Conservation (phyloP, 1,284 basidiomycete species). For the Waitea zeae region DNA sequence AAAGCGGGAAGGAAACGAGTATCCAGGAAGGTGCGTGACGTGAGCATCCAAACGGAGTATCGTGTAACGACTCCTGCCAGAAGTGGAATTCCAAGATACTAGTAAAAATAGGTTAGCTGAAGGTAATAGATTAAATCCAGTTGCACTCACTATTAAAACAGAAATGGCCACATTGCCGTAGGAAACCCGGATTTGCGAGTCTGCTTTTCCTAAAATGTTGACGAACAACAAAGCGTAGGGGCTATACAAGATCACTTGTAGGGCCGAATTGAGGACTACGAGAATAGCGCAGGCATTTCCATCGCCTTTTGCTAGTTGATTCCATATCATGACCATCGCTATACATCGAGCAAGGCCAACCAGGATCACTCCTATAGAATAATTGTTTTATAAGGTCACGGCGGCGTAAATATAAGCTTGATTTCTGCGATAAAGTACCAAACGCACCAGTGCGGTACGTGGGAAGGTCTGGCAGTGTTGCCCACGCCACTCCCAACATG, state of each 20-base stretch:
- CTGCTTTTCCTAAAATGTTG: constrained; percentile 43
- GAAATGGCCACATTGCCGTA: constrained; percentile 61
- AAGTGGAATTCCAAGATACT: constrained; percentile 63
- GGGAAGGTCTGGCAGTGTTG: constrained; percentile 64
- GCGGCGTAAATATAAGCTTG: too few relatives aligned
- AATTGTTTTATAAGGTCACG: too few relatives aligned
- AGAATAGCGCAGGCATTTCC: constrained; percentile 62
- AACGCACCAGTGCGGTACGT: constrained; percentile 35
- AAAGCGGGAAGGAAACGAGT: constrained; percentile 51
- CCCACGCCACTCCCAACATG: constrained; percentile 78
- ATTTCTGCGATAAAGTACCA: too few relatives aligned
- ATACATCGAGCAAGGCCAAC: constrained; percentile 44
- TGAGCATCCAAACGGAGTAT: constrained; percentile 30
- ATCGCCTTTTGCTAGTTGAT: constrained; percentile 62
- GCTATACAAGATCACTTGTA: constrained; percentile 68
- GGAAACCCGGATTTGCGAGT: constrained; percentile 26
- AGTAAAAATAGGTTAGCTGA: background rate
- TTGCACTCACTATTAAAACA: constrained; percentile 46
- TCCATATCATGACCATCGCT: constrained; percentile 82
- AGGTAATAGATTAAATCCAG: too few relatives aligned
- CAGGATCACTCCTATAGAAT: constrained; percentile 43
- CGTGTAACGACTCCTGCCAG: constrained; percentile 56
- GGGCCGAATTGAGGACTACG: constrained; percentile 40
- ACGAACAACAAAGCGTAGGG: constrained; percentile 67
- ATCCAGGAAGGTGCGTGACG: constrained; percentile 30